Base-by-base conservation (phyloP, 2,329 filamentous ascomycete species). In the Plenodomus tracheiphilus region DNA sequence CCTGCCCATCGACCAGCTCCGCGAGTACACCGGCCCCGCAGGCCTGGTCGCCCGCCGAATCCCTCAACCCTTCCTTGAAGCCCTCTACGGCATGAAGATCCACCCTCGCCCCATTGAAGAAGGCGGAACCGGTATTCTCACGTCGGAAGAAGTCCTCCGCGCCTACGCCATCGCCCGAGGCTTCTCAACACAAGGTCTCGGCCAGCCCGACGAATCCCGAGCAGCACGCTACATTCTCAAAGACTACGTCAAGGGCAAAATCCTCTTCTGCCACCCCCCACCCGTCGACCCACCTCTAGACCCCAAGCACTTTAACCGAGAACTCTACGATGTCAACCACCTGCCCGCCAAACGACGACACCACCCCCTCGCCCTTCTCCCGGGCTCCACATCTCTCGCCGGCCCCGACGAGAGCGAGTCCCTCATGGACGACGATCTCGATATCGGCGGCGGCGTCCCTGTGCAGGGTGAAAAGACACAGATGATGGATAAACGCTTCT, bases 221-320 rank as follows among this genome's bases (percentile, higher is more conserved):
- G 94, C 94, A 6, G 91, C 93, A 4, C 84, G 94, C 44, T 88
- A 90, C 61, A 81, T 99, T 15, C 82, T 99, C 20, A 99, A 99
- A 72, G 94, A 99, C 75, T 99, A 97, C 66, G 94, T 99, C 61
- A 96, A 88, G 69, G 94, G 94, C 54, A 97, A 97, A 75, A 82
- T 99, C 0, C 82, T 97, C 5, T 97, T 88, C 76, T 94, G 91
- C 59, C 87, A 93, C 64, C 92, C 94, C 4, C 94, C 94, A 0
- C 92, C 92, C 0, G 76, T 76, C 4, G 81, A 86, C 22, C 76
- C 79, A 6, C 73, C 77, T 2, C 83, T 88, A 34, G 88, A 97
- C 60, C 78, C 84, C 0, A 76, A 77, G 41, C 83, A 87, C 45
- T 99, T 97, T 80, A 99, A 99, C 75, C 78, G 80, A 41, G 92